Conservation (phyloP, 2,329 filamentous ascomycete species). For the Fusarium stilboides region DNA sequence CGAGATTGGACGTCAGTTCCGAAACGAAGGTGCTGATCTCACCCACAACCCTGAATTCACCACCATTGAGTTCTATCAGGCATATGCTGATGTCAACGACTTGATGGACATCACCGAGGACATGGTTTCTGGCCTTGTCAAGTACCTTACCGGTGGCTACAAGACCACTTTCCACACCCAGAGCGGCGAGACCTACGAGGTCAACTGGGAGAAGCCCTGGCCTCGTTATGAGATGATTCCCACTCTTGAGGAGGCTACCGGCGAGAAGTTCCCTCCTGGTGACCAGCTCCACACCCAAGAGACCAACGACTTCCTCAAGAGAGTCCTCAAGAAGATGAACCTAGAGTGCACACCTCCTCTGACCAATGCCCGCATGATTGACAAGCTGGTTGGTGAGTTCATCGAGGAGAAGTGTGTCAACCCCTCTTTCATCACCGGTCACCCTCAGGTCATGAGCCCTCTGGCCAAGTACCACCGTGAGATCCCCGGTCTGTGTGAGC, state of each 20-base stretch:
- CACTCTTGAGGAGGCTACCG: constrained; percentile 86
- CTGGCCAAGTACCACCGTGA: constrained; percentile 94
- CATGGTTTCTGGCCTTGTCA: constrained; percentile 89
- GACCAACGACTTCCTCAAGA: constrained; percentile 89
- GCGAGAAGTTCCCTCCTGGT: constrained; percentile 93
- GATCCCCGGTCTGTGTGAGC: constrained; percentile 89
- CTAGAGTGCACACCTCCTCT: constrained; percentile 91
- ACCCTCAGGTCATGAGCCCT: constrained; percentile 83
- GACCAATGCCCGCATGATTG: constrained; percentile 96
- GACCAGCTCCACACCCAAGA: constrained; percentile 92
- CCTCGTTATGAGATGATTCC: constrained; percentile 92
- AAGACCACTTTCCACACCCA: constrained; percentile 90
- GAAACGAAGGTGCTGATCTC: constrained; percentile 81
- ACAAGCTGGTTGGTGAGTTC: constrained; percentile 94
- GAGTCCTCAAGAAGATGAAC: constrained; percentile 88
- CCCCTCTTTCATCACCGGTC: constrained; percentile 78
- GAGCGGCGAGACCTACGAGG: constrained; percentile 86
- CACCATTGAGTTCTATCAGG: constrained; percentile 96
- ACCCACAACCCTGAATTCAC: constrained; percentile 99
- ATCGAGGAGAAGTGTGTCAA: constrained; percentile 95
- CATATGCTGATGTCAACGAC: constrained; percentile 92
- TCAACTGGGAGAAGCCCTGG: constrained; percentile 98
- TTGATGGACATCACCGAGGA: constrained; percentile 88
- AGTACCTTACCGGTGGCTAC: constrained; percentile 88
- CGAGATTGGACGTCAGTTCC: constrained; percentile 95